A percentile compares a stretch with the other conserved stretches of the same genome.
Conservation (phyloP, 2,329 filamentous ascomycete genomes). For the Xylariomycetidae sp. region DNA sequence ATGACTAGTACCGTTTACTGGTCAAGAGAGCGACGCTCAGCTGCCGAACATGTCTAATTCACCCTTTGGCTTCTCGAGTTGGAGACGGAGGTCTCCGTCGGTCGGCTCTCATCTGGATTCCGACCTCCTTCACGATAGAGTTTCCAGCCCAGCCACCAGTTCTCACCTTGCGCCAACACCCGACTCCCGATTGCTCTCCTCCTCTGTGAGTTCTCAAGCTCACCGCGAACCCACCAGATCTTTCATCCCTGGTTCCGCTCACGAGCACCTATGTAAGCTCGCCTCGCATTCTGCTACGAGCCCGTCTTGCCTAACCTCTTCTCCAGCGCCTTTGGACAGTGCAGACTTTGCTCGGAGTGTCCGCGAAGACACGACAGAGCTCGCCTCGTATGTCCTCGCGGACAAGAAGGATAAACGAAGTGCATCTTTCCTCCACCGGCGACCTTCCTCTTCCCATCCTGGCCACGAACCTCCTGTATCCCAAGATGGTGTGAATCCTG, state of each 20-base stretch:
- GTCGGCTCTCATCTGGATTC: constrained; percentile 25
- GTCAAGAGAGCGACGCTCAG: constrained; percentile 11
- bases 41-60: constrained; percentile 40
- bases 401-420: constrained; percentile 46
- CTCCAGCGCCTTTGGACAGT: constrained; percentile 55
- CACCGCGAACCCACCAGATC: constrained; percentile 66
- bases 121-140: constrained; percentile 18
- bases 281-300: neutral
- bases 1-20: too few species aligned
- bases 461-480: constrained; percentile 19
- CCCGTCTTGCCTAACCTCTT: constrained; percentile 9
- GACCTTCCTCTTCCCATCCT: constrained; percentile 29
- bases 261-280: constrained; percentile 52
- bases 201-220: constrained; percentile 32
- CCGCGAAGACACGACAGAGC: constrained; percentile 80
- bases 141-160: constrained; percentile 21
- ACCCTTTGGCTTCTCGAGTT: constrained; percentile 42
- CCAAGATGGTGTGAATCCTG: constrained; percentile 19
- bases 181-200: constrained; percentile 24
- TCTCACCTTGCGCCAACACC: constrained; percentile 9
- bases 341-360: constrained; percentile 73
- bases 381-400: constrained; percentile 76
- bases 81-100: constrained; percentile 39
- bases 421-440: constrained; percentile 40
- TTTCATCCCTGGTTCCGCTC: constrained; percentile 63